These are phyloP conservation scores for Akanthomyces dipterigenus DNA, from an alignment of 2,329 filamentous ascomycete species.

Conservation along the genomic window DNA sequence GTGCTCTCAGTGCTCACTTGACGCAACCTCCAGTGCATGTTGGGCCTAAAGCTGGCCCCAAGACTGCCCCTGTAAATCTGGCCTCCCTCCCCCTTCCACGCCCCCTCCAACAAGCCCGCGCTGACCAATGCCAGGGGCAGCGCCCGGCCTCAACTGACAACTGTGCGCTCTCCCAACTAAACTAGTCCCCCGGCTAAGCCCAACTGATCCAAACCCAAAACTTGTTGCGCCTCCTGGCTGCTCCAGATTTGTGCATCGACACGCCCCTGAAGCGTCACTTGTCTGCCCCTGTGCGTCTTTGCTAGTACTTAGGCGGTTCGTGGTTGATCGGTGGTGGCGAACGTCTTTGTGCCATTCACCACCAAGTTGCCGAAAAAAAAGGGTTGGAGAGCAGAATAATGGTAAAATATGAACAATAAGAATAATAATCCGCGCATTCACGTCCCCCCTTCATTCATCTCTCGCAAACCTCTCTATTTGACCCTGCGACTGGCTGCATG, in stretches of 20 bases:
- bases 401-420: background rate
- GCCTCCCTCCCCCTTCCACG: background rate
- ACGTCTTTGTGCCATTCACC: no score
- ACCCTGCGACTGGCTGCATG: conserved; percentile 2
- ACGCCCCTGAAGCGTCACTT: conserved; percentile 2
- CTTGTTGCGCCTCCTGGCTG: conserved; percentile 1
- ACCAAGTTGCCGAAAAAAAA: no score
- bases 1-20: no score
- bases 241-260: conserved; percentile 10
- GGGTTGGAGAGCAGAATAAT: background rate
- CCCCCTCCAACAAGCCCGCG: background rate
- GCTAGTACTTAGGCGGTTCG: background rate
- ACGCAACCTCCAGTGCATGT: background rate
- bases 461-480: background rate
- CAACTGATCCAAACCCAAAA: conserved; percentile 9
- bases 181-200: conserved; percentile 1
- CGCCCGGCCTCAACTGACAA: conserved; percentile 8
- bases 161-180: conserved; percentile 10
- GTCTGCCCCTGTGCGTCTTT: background rate
- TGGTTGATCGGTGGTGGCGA: background rate
- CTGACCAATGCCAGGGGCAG: background rate
- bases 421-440: background rate
- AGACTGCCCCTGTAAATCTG: background rate
- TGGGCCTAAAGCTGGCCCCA: no score
- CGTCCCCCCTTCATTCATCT: background rate